Evolutionary conservation across 169 alveolate genomes (phyloP).

Genomic region (Cryptosporidium muris): DNA sequence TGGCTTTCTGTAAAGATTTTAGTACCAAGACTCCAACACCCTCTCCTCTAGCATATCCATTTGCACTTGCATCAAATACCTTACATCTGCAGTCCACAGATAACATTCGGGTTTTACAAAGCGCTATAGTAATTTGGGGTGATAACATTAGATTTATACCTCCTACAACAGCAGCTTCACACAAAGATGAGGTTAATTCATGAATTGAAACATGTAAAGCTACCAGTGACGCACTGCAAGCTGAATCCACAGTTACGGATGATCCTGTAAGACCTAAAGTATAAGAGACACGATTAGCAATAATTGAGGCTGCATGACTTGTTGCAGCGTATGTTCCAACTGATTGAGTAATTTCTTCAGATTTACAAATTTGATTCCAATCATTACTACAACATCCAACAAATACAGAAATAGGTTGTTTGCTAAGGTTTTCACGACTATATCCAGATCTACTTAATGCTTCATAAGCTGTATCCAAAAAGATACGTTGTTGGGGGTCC

Average conservation of each 20-base stretch:
- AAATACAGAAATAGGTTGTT: slow-evolving; percentile 75
- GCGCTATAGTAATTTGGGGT: slow-evolving; percentile 82
- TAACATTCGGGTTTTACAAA: slow-evolving; percentile 82
- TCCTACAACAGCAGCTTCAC: slow-evolving; percentile 79
- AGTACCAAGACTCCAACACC: slow-evolving; percentile 78
- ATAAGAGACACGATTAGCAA: slow-evolving; percentile 82
- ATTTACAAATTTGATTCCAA: slow-evolving; percentile 75
- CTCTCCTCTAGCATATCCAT: slow-evolving; percentile 82
- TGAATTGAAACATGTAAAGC: slow-evolving; percentile 81
- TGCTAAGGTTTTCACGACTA: slow-evolving; percentile 68
- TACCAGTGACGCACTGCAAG: slow-evolving; percentile 84
- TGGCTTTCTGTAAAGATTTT: slow-evolving; percentile 72
- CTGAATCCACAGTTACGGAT: slow-evolving; percentile 83
- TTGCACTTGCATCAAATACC: slow-evolving; percentile 81
- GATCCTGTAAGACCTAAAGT: slow-evolving; percentile 82
- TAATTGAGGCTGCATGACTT: slow-evolving; percentile 79
- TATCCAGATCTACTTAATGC: slow-evolving; percentile 78
- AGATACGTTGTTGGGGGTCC: slow-evolving; percentile 85
- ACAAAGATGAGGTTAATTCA: slow-evolving; percentile 75
- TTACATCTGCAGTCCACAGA: slow-evolving; percentile 81
- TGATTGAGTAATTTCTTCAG: slow-evolving; percentile 3
- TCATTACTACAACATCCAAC: slow-evolving; percentile 82
- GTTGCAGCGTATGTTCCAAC: slow-evolving; percentile 79
- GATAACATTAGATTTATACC: slow-evolving; percentile 82
- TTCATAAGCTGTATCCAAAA: slow-evolving; percentile 78